Evolutionary conservation across 2,329 filamentous ascomycete genomes (phyloP).

Genomic region (Dothistroma pini): DNA sequence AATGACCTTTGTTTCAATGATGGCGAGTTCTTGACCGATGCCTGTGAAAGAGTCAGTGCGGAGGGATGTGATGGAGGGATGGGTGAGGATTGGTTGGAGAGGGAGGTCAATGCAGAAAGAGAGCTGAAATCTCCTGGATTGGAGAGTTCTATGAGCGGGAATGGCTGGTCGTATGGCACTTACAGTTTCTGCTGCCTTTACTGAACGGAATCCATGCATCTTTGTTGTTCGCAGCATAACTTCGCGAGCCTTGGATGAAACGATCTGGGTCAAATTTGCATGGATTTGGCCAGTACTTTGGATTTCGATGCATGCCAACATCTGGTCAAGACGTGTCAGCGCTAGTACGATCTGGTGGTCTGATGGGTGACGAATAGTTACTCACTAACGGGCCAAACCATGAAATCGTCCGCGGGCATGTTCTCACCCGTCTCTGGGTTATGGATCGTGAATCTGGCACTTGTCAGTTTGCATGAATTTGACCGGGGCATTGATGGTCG

Average conservation of each 20-base stretch:
- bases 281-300: conserved; percentile 37
- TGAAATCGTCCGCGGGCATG: conserved; percentile 44
- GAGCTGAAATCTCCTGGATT: too few relatives aligned
- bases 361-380: not conserved
- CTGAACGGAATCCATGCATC: conserved; percentile 55
- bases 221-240: conserved; percentile 36
- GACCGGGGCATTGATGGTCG: not conserved
- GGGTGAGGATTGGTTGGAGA: too few relatives aligned
- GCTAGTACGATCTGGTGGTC: not conserved
- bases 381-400: conserved; percentile 40
- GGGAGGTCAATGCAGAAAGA: too few relatives aligned
- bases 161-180: too few relatives aligned
- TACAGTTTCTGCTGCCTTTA: conserved; percentile 52
- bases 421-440: conserved; percentile 43
- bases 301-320: conserved; percentile 37
- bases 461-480: conserved; percentile 5
- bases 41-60: not conserved
- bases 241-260: conserved; percentile 38
- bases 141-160: too few relatives aligned
- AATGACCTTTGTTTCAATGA: conserved; percentile 51
- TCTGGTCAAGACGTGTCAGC: conserved; percentile 11
- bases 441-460: conserved; percentile 38
- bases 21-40: conserved; percentile 55
- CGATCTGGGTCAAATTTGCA: conserved; percentile 48
- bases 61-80: too few relatives aligned